A percentile compares a stretch with the other conserved stretches of the same genome.
Evolutionary conservation across 768 basidiomycete species (phyloP).

Genomic region (Russula compacta): DNA sequence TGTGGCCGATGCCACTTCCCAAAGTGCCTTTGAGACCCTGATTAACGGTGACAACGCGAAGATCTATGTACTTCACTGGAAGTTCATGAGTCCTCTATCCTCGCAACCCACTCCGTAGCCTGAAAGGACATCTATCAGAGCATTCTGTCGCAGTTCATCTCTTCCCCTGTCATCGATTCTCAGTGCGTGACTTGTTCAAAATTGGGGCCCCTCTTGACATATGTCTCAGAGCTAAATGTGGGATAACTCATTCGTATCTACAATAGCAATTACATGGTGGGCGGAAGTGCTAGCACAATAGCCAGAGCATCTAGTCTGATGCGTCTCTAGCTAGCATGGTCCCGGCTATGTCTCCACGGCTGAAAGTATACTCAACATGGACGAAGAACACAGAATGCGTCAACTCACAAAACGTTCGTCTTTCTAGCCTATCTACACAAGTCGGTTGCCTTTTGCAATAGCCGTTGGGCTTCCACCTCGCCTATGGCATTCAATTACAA

Average conservation of each 20-base stretch:
- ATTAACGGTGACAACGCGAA: constrained; percentile 50
- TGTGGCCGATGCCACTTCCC: constrained; percentile 32
- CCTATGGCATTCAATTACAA: constrained; percentile 57
- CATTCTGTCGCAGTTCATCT: constrained; percentile 53
- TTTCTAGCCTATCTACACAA: neutral
- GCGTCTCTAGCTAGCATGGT: constrained; percentile 26
- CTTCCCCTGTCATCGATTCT: constrained; percentile 45
- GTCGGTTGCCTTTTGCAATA: neutral
- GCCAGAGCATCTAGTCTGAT: neutral
- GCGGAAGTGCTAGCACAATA: constrained; percentile 1
- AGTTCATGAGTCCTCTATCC: constrained; percentile 41
- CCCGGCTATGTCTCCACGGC: constrained; percentile 25
- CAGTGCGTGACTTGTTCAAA: constrained; percentile 28
- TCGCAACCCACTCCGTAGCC: neutral
- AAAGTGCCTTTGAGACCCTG: constrained; percentile 43
- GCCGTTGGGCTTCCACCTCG: constrained; percentile 44
- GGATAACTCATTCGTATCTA: constrained; percentile 27
- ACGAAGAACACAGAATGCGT: constrained; percentile 29
- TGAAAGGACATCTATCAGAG: constrained; percentile 34
- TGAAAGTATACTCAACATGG: constrained; percentile 29
- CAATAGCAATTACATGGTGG: constrained; percentile 30
- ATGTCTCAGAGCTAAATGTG: constrained; percentile 23
- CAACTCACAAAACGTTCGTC: constrained; percentile 26
- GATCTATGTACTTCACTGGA: constrained; percentile 58
- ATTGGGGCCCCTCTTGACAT: neutral